Conservation (phyloP, 805 yeast species). For the Candida tallmaniae region DNA sequence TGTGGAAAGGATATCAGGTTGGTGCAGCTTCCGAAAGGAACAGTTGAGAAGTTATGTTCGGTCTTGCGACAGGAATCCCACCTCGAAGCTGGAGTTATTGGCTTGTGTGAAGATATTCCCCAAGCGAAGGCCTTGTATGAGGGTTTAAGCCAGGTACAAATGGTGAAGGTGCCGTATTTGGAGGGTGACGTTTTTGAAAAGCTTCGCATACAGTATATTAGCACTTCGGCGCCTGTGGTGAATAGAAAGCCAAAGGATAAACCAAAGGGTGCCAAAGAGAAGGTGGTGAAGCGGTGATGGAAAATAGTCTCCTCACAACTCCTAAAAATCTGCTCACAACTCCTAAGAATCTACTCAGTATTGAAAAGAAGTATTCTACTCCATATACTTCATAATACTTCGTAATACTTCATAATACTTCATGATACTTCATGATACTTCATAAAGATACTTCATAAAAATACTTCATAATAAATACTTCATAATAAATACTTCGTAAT, state of each 20-base stretch:
- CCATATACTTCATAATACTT: too few species aligned
- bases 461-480: too few species aligned
- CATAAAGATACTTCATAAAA: too few species aligned
- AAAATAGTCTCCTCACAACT: too few species aligned
- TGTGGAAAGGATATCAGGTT: slow-evolving; percentile 41
- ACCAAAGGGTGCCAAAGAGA: not conserved
- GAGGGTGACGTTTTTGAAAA: slow-evolving; percentile 17
- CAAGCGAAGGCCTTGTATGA: slow-evolving; percentile 27
- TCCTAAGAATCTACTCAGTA: too few species aligned
- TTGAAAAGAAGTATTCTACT: too few species aligned
- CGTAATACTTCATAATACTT: too few species aligned
- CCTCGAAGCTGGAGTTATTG: slow-evolving; percentile 29
- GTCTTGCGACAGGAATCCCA: too few species aligned
- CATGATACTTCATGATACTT: too few species aligned
- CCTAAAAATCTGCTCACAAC: too few species aligned
- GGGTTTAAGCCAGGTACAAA: slow-evolving; percentile 25
- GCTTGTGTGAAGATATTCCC: slow-evolving; percentile 23
- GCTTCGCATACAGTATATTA: slow-evolving; percentile 39
- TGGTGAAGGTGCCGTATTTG: slow-evolving; percentile 45
- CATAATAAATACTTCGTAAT: too few species aligned
- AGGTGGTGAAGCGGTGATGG: too few species aligned
- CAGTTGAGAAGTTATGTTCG: slow-evolving; percentile 21
- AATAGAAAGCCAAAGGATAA: slow-evolving; percentile 11
- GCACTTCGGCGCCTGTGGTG: slow-evolving; percentile 44
- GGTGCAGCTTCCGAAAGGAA: slow-evolving; percentile 54